These are phyloP conservation scores for Rhytidhysteron rufulum DNA, from an alignment of 2,329 filamentous ascomycete genomes.

Conservation along the genomic window DNA sequence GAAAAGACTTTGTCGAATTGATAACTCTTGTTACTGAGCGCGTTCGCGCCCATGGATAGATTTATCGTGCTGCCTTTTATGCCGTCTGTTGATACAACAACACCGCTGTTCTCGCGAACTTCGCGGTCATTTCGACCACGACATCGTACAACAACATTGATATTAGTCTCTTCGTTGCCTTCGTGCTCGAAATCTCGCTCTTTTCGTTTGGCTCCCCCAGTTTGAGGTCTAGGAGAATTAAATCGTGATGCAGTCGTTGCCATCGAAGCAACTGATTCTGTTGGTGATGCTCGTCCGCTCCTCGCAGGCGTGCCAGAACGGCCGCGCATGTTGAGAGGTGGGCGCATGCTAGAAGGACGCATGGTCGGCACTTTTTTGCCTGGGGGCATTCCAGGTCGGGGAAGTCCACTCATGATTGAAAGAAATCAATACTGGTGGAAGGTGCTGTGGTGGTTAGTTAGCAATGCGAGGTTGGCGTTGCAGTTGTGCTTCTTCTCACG, in stretches of 20 bases:
- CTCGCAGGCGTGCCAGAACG: slow-evolving; percentile 46
- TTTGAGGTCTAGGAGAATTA: slow-evolving; percentile 45
- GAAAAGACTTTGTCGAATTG: slow-evolving; percentile 97
- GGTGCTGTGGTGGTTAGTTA: slow-evolving; percentile 15
- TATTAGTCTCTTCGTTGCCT: slow-evolving; percentile 79
- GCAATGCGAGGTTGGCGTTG: slow-evolving; percentile 12
- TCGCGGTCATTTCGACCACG: slow-evolving; percentile 90
- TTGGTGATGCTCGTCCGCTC: slow-evolving; percentile 62
- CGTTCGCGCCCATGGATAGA: slow-evolving; percentile 86
- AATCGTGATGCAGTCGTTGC: slow-evolving; percentile 36
- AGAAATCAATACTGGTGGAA: slow-evolving; percentile 9
- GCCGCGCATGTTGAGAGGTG: slow-evolving; percentile 45
- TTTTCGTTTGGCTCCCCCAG: slow-evolving; percentile 72
- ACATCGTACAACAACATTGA: slow-evolving; percentile 94
- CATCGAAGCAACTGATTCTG: slow-evolving; percentile 63
- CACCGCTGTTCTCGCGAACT: slow-evolving; percentile 88
- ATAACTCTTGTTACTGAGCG: slow-evolving; percentile 93
- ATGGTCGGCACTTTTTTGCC: slow-evolving; percentile 50
- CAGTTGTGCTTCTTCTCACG: too few relatives aligned
- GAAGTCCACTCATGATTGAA: slow-evolving; percentile 52
- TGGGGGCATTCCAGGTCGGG: slow-evolving; percentile 47
- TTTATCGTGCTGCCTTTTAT: slow-evolving; percentile 80
- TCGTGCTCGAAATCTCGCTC: slow-evolving; percentile 77
- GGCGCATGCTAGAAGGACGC: slow-evolving; percentile 53
- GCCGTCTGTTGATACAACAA: slow-evolving; percentile 85